phyloP scores from a whole-genome alignment of 116 monocot species.

The Phalaenopsis hybrid region DNA sequence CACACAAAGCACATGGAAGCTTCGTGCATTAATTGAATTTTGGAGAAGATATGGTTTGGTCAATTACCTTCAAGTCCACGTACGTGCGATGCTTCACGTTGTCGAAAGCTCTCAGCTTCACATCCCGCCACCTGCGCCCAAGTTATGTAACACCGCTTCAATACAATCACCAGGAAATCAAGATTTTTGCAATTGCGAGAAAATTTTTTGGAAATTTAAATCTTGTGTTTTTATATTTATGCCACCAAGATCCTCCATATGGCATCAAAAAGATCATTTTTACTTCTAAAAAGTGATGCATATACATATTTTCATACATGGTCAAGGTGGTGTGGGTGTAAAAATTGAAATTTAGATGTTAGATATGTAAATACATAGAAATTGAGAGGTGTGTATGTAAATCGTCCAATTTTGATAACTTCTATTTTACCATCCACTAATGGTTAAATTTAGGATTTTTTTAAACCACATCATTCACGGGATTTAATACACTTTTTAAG shows the following conservation, averaged over 20 bases:
- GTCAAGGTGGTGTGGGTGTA: too few relatives aligned
- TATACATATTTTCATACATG: too few relatives aligned
- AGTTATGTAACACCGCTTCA: neutral
- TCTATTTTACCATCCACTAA: too few relatives aligned
- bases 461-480: neutral
- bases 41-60: slow-evolving; percentile 1
- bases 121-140: slow-evolving; percentile 47
- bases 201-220: neutral
- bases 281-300: too few relatives aligned
- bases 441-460: too few relatives aligned
- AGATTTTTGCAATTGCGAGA: neutral
- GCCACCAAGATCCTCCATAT: too few relatives aligned
- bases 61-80: slow-evolving; percentile 52
- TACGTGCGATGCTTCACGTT: slow-evolving; percentile 53
- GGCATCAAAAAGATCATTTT: too few relatives aligned
- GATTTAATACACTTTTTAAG: neutral
- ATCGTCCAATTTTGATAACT: too few relatives aligned
- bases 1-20: neutral
- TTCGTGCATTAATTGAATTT: neutral
- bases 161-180: neutral
- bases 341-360: too few relatives aligned
- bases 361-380: too few relatives aligned
- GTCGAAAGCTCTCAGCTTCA: slow-evolving; percentile 51
- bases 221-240: too few relatives aligned
- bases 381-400: too few relatives aligned